Evolutionary conservation across 1,139 yeast genomes (phyloP).

Genomic region (Saccharomycopsis crataegensis): DNA sequence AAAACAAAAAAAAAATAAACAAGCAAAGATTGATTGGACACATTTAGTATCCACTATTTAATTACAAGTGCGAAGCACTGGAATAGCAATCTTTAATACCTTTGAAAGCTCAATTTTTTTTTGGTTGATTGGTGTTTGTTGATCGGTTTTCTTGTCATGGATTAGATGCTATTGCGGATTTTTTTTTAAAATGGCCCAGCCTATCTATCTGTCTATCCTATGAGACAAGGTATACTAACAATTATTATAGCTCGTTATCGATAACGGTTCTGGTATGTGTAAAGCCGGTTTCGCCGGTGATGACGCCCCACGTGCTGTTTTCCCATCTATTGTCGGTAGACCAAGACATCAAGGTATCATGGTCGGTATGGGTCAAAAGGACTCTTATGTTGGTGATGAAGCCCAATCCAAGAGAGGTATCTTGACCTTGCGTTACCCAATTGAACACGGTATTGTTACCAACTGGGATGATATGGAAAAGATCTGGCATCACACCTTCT

Average conservation of each 20-base stretch:
- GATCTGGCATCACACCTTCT: conserved; percentile 98
- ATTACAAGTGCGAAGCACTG: too few relatives aligned
- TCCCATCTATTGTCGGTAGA: conserved; percentile 99
- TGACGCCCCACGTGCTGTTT: conserved; percentile 99
- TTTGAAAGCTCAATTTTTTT: too few relatives aligned
- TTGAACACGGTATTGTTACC: conserved; percentile 99
- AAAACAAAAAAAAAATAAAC: too few relatives aligned
- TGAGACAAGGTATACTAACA: conserved; percentile 26
- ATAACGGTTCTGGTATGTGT: conserved; percentile 99
- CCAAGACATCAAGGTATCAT: conserved; percentile 99
- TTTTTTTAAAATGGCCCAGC: conserved; percentile 1
- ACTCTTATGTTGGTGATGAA: conserved; percentile 99
- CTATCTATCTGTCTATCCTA: not conserved
- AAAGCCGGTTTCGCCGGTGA: conserved; percentile 99
- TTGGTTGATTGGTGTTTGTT: too few relatives aligned
- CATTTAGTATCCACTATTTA: too few relatives aligned
- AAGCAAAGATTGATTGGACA: too few relatives aligned
- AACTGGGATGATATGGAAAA: conserved; percentile 99
- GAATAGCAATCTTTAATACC: too few relatives aligned
- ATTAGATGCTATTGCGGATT: too few relatives aligned
- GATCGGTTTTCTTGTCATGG: too few relatives aligned
- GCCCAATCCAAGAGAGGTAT: conserved; percentile 99
- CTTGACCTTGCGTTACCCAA: conserved; percentile 96
- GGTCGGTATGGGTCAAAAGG: conserved; percentile 99
- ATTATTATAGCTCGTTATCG: conserved; percentile 67